phyloP scores from a whole-genome alignment of 768 basidiomycete species.

The Tulasnella sp. region DNA sequence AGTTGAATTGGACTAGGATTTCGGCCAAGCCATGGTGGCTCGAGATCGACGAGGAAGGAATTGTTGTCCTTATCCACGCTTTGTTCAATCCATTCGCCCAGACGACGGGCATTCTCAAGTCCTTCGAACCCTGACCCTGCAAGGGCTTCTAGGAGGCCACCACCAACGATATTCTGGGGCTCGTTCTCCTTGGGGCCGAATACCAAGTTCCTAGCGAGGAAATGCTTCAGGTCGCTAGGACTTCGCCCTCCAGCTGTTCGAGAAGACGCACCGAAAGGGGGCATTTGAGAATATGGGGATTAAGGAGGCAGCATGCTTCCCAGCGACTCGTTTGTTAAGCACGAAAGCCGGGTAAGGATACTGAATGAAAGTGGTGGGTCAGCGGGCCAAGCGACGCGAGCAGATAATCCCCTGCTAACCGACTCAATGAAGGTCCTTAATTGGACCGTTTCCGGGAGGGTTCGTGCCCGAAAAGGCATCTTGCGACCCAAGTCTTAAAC shows the following conservation, averaged over 20 bases:
- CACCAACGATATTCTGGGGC: slow-evolving; percentile 13
- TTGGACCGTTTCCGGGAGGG: neutral
- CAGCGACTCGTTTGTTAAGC: slow-evolving; percentile 26
- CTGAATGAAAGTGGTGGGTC: neutral
- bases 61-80: slow-evolving; percentile 3
- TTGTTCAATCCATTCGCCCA: slow-evolving; percentile 26
- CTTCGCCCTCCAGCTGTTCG: neutral
- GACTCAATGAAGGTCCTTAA: slow-evolving; percentile 1
- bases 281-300: slow-evolving; percentile 31
- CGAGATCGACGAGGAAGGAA: slow-evolving; percentile 28
- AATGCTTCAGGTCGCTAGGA: neutral
- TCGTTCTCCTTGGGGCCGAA: slow-evolving; percentile 27
- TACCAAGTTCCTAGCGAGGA: slow-evolving; percentile 25
- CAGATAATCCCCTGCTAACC: neutral
- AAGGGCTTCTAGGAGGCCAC: slow-evolving; percentile 30
- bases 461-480: slow-evolving; percentile 1
- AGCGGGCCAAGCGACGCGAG: neutral
- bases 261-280: neutral
- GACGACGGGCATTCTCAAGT: slow-evolving; percentile 14
- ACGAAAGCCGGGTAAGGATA: slow-evolving; percentile 34
- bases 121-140: slow-evolving; percentile 19
- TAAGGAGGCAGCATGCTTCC: slow-evolving; percentile 27
- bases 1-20: slow-evolving; percentile 20
- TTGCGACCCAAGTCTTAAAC: neutral
- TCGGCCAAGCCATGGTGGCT: slow-evolving; percentile 31